Conservation (phyloP, 805 yeast species). For the Saccharomycopsis olivae region DNA sequence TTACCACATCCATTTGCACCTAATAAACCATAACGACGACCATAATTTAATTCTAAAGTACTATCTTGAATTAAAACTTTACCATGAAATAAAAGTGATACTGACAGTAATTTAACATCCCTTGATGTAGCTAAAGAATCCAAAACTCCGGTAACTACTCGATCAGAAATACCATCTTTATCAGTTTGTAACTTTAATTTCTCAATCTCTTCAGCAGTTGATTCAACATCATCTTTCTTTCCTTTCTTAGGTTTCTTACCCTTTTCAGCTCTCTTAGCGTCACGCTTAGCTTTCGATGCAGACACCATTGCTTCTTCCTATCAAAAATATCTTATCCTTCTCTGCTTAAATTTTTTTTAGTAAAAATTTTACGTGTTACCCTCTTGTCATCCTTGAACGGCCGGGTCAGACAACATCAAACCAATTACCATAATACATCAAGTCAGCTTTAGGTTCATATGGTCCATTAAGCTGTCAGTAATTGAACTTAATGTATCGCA, state of each 20-base stretch:
- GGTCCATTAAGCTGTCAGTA: too few species aligned
- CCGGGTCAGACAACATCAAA: too few species aligned
- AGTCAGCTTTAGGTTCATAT: too few species aligned
- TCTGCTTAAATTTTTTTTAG: too few species aligned
- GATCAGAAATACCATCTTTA: constrained; percentile 87
- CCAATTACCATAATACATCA: too few species aligned
- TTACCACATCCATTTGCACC: constrained; percentile 99
- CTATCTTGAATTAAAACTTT: constrained; percentile 93
- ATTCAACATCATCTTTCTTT: constrained; percentile 42
- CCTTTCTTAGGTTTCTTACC: constrained; percentile 58
- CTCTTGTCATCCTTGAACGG: too few species aligned
- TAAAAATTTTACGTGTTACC: too few species aligned
- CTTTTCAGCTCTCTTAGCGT: constrained; percentile 86
- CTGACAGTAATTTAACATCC: constrained; percentile 85
- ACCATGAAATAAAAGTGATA: constrained; percentile 93
- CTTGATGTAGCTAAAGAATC: constrained; percentile 83
- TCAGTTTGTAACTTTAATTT: constrained; percentile 89
- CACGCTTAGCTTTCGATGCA: constrained; percentile 96
- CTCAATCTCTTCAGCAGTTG: constrained; percentile 64
- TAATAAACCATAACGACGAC: constrained; percentile 93
- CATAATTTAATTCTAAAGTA: constrained; percentile 83
- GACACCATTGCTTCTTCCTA: too few species aligned
- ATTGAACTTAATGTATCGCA: too few species aligned
- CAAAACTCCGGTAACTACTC: constrained; percentile 96
- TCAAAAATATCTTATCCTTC: too few species aligned